Conservation (phyloP, 306 rosid species). For the Quercus suber region DNA sequence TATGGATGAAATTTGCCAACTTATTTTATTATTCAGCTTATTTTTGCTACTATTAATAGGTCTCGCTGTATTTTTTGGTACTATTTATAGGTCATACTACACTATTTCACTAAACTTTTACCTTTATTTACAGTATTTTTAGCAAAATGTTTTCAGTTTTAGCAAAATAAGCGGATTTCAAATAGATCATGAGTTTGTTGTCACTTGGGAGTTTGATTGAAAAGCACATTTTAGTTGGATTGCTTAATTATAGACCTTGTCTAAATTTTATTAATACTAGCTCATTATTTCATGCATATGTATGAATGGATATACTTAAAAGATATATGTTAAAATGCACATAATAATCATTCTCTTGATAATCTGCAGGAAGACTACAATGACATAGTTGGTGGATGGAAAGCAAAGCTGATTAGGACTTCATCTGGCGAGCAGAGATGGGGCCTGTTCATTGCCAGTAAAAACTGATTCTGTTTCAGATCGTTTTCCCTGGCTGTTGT, state of each 20-base stretch:
- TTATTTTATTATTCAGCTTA: too few species aligned
- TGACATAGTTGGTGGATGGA: slow-evolving; percentile 55
- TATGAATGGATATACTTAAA: too few species aligned
- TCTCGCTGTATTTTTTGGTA: too few species aligned
- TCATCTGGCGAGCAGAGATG: slow-evolving; percentile 59
- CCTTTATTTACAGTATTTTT: too few species aligned
- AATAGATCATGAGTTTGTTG: too few species aligned
- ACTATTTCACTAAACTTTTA: fast-evolving
- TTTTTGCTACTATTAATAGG: fast-evolving
- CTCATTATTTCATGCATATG: too few species aligned
- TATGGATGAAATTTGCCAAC: background rate
- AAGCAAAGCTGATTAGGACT: slow-evolving; percentile 52
- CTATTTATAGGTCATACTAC: fast-evolving
- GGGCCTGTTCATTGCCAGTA: slow-evolving; percentile 75
- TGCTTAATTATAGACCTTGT: too few species aligned
- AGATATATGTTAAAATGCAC: too few species aligned
- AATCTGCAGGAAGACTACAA: slow-evolving; percentile 51
- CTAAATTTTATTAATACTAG: too few species aligned
- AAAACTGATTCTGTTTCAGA: slow-evolving; percentile 34
- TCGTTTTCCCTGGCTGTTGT: slow-evolving; percentile 1
- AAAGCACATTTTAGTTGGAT: too few species aligned
- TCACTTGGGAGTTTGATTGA: too few species aligned
- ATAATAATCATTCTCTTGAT: background rate
- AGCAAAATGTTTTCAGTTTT: too few species aligned
- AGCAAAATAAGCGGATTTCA: fast-evolving